Conservation (phyloP, 2,329 filamentous ascomycete genomes). For the Arthrinium phaeospermum region DNA sequence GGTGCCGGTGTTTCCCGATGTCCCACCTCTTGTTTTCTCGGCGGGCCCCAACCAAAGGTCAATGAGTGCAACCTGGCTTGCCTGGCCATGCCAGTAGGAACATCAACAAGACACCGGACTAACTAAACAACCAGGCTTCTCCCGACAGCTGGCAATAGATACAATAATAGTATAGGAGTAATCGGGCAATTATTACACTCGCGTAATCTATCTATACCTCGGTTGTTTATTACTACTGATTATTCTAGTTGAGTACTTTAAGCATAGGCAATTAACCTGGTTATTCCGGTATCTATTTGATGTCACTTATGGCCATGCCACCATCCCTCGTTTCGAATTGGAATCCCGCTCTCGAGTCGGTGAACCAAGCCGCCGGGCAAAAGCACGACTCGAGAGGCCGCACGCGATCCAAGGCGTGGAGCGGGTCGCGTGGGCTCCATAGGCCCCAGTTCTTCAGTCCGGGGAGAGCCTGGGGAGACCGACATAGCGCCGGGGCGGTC, state of each 20-base stretch:
- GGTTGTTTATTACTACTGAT: too few species aligned
- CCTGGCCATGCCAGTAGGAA: neutral
- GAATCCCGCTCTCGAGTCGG: neutral
- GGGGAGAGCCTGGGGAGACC: constrained; percentile 7
- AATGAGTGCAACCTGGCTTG: neutral
- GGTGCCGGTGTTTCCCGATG: constrained; percentile 3
- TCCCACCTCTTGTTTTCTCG: neutral
- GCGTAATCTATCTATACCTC: too few species aligned
- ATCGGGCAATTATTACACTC: too few species aligned
- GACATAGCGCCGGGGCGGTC: neutral
- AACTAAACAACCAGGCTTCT: too few species aligned
- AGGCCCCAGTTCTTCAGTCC: neutral
- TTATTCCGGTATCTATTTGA: too few species aligned
- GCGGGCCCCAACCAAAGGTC: neutral
- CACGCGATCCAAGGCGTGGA: constrained; percentile 2
- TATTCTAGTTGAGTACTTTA: too few species aligned
- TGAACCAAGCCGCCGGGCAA: neutral
- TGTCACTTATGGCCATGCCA: too few species aligned
- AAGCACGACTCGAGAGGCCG: neutral
- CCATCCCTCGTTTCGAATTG: neutral
- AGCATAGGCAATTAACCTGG: too few species aligned
- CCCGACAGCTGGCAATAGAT: too few species aligned
- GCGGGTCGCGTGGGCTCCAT: constrained; percentile 13
- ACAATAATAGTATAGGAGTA: too few species aligned
- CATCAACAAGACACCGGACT: too few species aligned